These are phyloP conservation scores for Laguncularia racemosa DNA, from an alignment of 345 rosid species.

Conservation along the genomic window DNA sequence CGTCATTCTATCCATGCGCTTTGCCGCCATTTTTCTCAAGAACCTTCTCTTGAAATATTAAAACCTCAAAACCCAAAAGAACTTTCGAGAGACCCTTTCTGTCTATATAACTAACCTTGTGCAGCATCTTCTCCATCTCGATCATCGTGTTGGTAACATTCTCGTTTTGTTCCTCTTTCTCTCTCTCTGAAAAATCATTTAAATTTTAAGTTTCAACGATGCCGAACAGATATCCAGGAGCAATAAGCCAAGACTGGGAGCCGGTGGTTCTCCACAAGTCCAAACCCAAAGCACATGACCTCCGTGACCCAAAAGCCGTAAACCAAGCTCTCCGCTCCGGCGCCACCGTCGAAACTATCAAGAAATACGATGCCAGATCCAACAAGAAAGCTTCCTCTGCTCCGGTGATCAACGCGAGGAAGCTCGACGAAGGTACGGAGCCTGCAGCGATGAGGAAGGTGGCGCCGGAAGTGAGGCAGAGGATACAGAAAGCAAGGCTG, in stretches of 20 bases:
- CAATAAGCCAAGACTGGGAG: conserved; percentile 73
- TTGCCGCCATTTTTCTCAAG: too few species aligned
- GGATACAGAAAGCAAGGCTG: conserved; percentile 59
- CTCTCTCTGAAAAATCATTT: not conserved
- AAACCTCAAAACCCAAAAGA: conserved; percentile 8
- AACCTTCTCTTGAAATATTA: too few species aligned
- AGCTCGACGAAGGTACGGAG: conserved; percentile 62
- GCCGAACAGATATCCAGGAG: conserved; percentile 66
- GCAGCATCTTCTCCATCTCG: not conserved
- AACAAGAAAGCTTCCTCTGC: conserved; percentile 48
- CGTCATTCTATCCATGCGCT: too few species aligned
- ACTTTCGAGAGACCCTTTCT: conserved; percentile 25
- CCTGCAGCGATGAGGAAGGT: conserved; percentile 56
- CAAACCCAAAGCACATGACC: conserved; percentile 42
- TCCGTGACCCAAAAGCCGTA: conserved; percentile 64
- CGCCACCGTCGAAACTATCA: conserved; percentile 45
- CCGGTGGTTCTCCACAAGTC: conserved; percentile 68
- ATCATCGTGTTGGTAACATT: not conserved
- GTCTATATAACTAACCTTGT: conserved; percentile 2
- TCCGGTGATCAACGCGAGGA: conserved; percentile 38
- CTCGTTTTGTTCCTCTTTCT: too few species aligned
- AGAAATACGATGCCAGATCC: conserved; percentile 60
- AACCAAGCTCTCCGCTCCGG: conserved; percentile 66
- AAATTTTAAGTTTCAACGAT: conserved; percentile 11
- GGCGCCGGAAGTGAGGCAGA: conserved; percentile 49